Evolutionary conservation across 148 eudicot species (phyloP), one percentile per base, ranked within the genome.

Genomic region (Fagopyrum tataricum): DNA sequence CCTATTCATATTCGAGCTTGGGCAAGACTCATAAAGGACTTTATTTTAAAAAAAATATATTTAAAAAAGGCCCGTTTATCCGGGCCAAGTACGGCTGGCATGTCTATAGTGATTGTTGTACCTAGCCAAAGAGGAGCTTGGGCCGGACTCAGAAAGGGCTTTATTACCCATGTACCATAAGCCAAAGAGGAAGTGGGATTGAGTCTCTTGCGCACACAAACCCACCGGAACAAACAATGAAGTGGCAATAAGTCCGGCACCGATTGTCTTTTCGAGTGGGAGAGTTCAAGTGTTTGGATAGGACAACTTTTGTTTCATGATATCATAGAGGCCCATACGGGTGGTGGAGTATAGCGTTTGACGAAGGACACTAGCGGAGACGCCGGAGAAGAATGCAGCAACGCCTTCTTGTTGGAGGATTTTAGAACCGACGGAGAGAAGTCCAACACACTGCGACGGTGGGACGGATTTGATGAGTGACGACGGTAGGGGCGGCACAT

Each of bases 311-410:
- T 31, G 21, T 24, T 93, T 93, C 49, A 90, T 47, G 42, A 90
- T 84, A 21, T 93, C 96, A 79, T 90, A 90, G 2, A 93, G 80
- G 0, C 98, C 98, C 98, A 93, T 93, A 4, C 93, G 58, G 68
- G 98, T 90, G 47, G 98, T 93, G 75, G 98, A 90, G 73, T 90
- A 93, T 1, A 90, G 84, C 0, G 90, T 85, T 73, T 93, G 98
- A 0, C 98, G 84, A 74, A 93, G 89, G 2, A 93, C 81, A 82
- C 96, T 93, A 76, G 97, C 93, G 43, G 97, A 91, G 1, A 91
- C 86, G 73, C 93, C 97, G 24, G 91, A 89, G 81, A 78, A 91
- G 0, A 89, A 73, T 0, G 97, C 90, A 7, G 82, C 70, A 24
- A 70, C 74, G 12, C 93, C 97, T 42, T 91, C 97, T 13, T 85